Conservation (phyloP, 139 green algal genomes). For the Chlamydomonas eustigma region DNA sequence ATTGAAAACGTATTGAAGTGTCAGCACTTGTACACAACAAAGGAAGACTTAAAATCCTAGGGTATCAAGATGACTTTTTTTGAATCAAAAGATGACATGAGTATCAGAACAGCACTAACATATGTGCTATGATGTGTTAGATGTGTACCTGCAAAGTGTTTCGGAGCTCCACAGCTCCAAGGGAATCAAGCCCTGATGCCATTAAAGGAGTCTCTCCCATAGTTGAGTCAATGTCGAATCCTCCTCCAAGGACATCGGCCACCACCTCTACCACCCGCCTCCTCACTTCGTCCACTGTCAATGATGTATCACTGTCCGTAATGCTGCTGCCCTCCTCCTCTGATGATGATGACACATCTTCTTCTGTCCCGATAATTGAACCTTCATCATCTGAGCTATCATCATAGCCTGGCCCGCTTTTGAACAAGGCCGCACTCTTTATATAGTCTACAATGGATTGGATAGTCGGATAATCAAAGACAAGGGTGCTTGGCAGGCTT, state of each 20-base stretch:
- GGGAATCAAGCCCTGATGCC: constrained; percentile 55
- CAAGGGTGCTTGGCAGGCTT: constrained; percentile 57
- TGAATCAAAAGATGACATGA: no score
- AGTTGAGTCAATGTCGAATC: constrained; percentile 14
- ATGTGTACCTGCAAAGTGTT: constrained; percentile 51
- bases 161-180: constrained; percentile 59
- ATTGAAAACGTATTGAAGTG: not conserved
- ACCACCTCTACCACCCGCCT: not conserved
- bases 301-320: no score
- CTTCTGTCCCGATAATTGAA: not conserved
- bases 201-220: constrained; percentile 41
- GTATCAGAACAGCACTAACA: no score
- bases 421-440: no score
- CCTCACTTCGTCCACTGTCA: not conserved
- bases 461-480: constrained; percentile 71
- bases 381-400: not conserved
- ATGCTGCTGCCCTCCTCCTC: no score
- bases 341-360: no score
- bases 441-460: constrained; percentile 15
- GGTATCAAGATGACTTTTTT: no score
- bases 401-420: not conserved
- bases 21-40: no score
- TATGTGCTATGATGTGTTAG: no score
- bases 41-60: no score
- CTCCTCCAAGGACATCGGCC: not conserved